Evolutionary conservation across 1,139 yeast genomes (phyloP), one percentile per base, ranked within the genome.

Genomic region (Blastobotrys aristatus): DNA sequence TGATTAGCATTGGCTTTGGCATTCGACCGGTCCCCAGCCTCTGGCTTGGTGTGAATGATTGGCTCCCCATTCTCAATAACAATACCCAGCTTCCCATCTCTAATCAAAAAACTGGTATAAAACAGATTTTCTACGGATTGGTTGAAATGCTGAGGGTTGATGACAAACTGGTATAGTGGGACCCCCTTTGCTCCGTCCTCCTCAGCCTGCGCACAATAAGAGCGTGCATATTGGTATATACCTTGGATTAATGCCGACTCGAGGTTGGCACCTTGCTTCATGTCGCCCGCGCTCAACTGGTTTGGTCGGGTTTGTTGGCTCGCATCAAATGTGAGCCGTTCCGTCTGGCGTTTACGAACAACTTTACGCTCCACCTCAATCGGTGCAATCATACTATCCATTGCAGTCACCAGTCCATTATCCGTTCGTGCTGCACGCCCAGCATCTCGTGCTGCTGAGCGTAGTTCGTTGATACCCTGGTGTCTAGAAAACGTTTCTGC

Each of bases 81-180:
- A 48, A 16, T 53, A 41, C 16, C 51, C 57, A 88, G 64, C 56
- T 74, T 77, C 1, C 87, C 90, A 58, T 86, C 95, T 58, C 82
- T 78, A 3, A 88, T 76, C 43, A 90, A 68, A 60, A 89, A 89
- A 62, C 95, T 84, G 1, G 86, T 75, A 60, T 82, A 85, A 60
- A 89, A 90, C 56, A 90, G 67, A 60, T 87, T 88, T 61, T 90
- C 97, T 4, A 89, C 80, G 3, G 92, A 77, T 60, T 84, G 90
- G 1, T 84, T 73, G 65, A 84, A 90, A 4, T 92, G 82, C 7
- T 67, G 49, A 0, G 96, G 96, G 60, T 90, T 80, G 33, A 89
- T 71, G 50, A 87, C 76, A 57, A 85, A 82, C 52, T 73, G 70
- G 60, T 79, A 85, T 47, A 88, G 69, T 50, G 79, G 80, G 10